phyloP scores from a whole-genome alignment of 2,329 filamentous ascomycete species.

The Aspergillus pseudotamarii region DNA sequence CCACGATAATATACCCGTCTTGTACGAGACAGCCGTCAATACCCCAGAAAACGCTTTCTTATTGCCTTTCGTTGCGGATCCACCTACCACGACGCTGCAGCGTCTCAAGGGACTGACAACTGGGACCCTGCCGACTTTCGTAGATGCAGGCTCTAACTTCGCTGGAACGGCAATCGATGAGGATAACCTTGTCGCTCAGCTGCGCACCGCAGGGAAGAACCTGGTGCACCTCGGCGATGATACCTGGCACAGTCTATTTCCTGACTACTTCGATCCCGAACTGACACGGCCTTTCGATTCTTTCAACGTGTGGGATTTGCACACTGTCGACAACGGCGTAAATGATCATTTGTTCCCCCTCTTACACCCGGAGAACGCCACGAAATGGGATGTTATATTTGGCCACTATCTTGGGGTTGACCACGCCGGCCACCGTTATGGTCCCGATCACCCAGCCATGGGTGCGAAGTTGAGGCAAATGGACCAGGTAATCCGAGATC shows the following conservation, averaged over 20 bases:
- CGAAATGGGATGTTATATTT: slow-evolving; percentile 90
- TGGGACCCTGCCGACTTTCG: slow-evolving; percentile 89
- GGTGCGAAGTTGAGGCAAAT: slow-evolving; percentile 87
- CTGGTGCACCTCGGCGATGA: slow-evolving; percentile 97
- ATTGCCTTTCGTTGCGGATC: slow-evolving; percentile 93
- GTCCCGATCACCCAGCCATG: slow-evolving; percentile 91
- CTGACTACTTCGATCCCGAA: slow-evolving; percentile 85
- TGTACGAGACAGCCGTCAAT: slow-evolving; percentile 78
- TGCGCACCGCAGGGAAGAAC: slow-evolving; percentile 68
- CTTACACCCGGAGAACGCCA: slow-evolving; percentile 64
- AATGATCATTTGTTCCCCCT: slow-evolving; percentile 82
- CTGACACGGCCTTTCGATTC: slow-evolving; percentile 91
- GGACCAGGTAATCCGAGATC: slow-evolving; percentile 74
- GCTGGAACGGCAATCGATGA: slow-evolving; percentile 94
- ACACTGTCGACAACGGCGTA: slow-evolving; percentile 95
- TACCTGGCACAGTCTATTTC: slow-evolving; percentile 93
- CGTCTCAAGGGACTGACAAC: slow-evolving; percentile 92
- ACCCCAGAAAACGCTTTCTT: slow-evolving; percentile 83
- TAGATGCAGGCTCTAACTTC: slow-evolving; percentile 94
- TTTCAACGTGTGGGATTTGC: slow-evolving; percentile 97
- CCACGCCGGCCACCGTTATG: slow-evolving; percentile 94
- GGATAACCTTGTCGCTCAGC: slow-evolving; percentile 72
- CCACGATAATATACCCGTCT: slow-evolving; percentile 83
- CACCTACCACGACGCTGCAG: slow-evolving; percentile 90
- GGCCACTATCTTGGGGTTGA: slow-evolving; percentile 95